A percentile compares a stretch with the other conserved stretches of the same genome.
Conservation (phyloP, 306 rosid species). For the Gastrolobium bilobum region DNA sequence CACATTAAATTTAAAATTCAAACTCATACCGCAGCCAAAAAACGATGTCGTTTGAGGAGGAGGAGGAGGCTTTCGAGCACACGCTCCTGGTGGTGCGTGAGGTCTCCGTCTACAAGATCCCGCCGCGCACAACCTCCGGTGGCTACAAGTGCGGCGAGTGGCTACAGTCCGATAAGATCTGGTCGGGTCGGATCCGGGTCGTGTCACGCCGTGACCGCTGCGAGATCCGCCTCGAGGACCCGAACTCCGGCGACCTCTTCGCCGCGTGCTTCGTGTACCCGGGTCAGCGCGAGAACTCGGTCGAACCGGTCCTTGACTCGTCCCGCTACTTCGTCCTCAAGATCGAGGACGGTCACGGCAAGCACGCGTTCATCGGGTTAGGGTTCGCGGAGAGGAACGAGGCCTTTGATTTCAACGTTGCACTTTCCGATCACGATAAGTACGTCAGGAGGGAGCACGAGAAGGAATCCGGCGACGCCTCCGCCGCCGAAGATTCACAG, state of each 20-base stretch:
- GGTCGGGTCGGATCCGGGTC: slow-evolving; percentile 96
- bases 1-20: slow-evolving; percentile 39
- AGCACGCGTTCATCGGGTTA: slow-evolving; percentile 92
- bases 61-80: slow-evolving; percentile 93
- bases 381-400: slow-evolving; percentile 95
- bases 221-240: slow-evolving; percentile 99
- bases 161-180: slow-evolving; percentile 98
- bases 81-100: slow-evolving; percentile 97
- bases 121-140: slow-evolving; percentile 88
- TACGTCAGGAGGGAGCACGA: slow-evolving; percentile 83
- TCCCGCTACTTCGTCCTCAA: slow-evolving; percentile 95
- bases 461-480: slow-evolving; percentile 58
- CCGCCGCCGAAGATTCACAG: slow-evolving; percentile 65
- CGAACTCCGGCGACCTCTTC: slow-evolving; percentile 86
- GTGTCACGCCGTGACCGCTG: slow-evolving; percentile 91
- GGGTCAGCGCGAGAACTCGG: slow-evolving; percentile 87
- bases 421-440: slow-evolving; percentile 97
- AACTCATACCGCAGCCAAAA: background rate
- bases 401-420: slow-evolving; percentile 98
- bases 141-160: slow-evolving; percentile 99
- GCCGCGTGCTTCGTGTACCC: slow-evolving; percentile 94
- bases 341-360: slow-evolving; percentile 96
- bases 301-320: slow-evolving; percentile 94
- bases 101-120: slow-evolving; percentile 95
- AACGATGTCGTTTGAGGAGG: slow-evolving; percentile 94